These are phyloP conservation scores for Pichia rugopelliculosa DNA, from an alignment of 805 yeast species.

Conservation along the genomic window DNA sequence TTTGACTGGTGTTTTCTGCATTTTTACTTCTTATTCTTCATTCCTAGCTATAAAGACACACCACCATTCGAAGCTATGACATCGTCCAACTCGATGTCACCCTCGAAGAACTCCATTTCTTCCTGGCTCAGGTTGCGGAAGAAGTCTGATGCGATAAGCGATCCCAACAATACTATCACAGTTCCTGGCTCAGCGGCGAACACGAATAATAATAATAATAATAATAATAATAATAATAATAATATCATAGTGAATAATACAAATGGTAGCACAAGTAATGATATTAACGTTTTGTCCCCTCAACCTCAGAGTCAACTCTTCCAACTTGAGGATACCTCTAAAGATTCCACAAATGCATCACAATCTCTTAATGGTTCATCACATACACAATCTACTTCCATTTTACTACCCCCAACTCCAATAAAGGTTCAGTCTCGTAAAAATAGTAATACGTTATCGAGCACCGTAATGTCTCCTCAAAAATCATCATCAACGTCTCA, in stretches of 20 bases:
- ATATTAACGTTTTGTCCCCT: neutral
- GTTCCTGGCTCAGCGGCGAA: neutral
- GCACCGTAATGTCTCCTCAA: slow-evolving; percentile 4
- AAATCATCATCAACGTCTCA: neutral
- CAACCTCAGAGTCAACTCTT: neutral
- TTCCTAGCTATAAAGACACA: neutral
- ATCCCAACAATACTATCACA: neutral
- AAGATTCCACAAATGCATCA: neutral
- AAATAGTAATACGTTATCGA: slow-evolving; percentile 5
- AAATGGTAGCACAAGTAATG: neutral
- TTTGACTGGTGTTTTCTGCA: no score
- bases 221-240: neutral
- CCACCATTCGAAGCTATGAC: neutral
- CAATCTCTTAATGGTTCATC: neutral
- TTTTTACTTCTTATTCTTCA: neutral
- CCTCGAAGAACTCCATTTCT: slow-evolving; percentile 8
- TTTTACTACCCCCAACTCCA: slow-evolving; percentile 2
- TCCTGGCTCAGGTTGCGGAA: slow-evolving; percentile 10
- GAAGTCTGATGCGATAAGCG: slow-evolving; percentile 1
- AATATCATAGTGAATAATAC: no score
- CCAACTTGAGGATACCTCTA: neutral
- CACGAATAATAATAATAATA: neutral
- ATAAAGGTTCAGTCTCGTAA: neutral
- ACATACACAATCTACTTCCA: neutral
- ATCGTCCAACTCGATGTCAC: slow-evolving; percentile 6